A percentile compares a stretch with the other conserved stretches of the same genome.
Conservation (phyloP, 768 basidiomycete genomes). For the Postia placenta region DNA sequence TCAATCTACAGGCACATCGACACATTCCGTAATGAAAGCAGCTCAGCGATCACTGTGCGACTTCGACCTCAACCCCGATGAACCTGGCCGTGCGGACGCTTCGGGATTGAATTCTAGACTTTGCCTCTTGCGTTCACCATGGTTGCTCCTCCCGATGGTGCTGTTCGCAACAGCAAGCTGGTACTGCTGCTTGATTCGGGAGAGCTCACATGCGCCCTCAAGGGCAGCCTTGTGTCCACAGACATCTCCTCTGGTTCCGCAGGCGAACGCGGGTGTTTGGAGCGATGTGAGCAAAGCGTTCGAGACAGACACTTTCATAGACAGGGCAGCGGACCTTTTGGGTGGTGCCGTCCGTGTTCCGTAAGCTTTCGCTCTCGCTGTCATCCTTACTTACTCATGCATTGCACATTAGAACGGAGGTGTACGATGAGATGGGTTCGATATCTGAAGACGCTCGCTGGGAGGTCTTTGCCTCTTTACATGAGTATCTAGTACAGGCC, state of each 20-base stretch:
- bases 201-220: too few species aligned
- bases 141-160: too few species aligned
- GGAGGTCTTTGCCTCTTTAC: constrained; percentile 28
- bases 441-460: constrained; percentile 26
- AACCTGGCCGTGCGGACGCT: too few species aligned
- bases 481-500: constrained; percentile 28
- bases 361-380: constrained; percentile 4
- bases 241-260: neutral
- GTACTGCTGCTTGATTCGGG: too few species aligned
- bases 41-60: too few species aligned
- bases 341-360: constrained; percentile 13
- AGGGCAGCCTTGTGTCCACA: neutral
- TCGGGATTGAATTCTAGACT: too few species aligned
- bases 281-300: neutral
- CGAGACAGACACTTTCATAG: constrained; percentile 4
- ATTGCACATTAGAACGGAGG: constrained; percentile 18
- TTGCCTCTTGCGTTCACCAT: too few species aligned
- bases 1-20: too few species aligned
- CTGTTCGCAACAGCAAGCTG: too few species aligned
- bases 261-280: neutral
- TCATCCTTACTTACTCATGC: neutral
- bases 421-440: constrained; percentile 23
- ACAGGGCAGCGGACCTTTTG: constrained; percentile 12
- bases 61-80: too few species aligned
- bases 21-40: too few species aligned